Base-by-base conservation (phyloP, 1,284 basidiomycete species). In the Sporisorium reilianum region DNA sequence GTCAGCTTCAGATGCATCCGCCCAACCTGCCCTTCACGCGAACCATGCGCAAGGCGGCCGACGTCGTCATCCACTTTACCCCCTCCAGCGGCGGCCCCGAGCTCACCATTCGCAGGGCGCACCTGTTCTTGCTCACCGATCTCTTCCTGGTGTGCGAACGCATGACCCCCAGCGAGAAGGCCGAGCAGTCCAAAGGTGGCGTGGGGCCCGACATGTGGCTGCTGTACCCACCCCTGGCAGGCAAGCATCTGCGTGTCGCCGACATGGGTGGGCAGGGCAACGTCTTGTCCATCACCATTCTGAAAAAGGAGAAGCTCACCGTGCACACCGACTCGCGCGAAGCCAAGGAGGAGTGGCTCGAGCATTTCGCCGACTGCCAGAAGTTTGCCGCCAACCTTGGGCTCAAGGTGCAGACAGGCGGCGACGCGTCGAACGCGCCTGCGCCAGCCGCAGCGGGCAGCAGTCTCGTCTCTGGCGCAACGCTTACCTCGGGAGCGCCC, bases 161-260 rank as follows among this genome's bases (percentile, higher is more conserved):
- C 41, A 70, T 80, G 71, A 74, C 69, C 25, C 78, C 78, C 7
- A 71, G 64, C 63, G 71, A 81, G 41, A 56, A 62, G 45, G 70
- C 73, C 11, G 60, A 69, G 58, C 42, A 53, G 34, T 62, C 75
- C 22, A 56, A 63, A 20, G 61, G 54, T 16, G 70, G 64, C 2
- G 54, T 42, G 1, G 61, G 58, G 3, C 68, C 91, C 8, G 94
- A 97, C 82, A 93, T 97, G 91, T 94, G 92, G 91, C 87, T 99
- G 55, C 90, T 92, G 72, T 99, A 97, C 86, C 97, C 97, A 22
- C 97, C 97, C 3, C 87, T 99, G 54, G 92, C 97, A 9, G 95
- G 95, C 5, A 98, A 97, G 85, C 94, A 97, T 80, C 87, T 98
- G 57, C 51, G 66, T 8, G 71, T 77, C 20, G 58, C 80, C 9